These are phyloP conservation scores for Ogataea hybrid DNA, from an alignment of 1,139 yeast species.

Conservation along the genomic window DNA sequence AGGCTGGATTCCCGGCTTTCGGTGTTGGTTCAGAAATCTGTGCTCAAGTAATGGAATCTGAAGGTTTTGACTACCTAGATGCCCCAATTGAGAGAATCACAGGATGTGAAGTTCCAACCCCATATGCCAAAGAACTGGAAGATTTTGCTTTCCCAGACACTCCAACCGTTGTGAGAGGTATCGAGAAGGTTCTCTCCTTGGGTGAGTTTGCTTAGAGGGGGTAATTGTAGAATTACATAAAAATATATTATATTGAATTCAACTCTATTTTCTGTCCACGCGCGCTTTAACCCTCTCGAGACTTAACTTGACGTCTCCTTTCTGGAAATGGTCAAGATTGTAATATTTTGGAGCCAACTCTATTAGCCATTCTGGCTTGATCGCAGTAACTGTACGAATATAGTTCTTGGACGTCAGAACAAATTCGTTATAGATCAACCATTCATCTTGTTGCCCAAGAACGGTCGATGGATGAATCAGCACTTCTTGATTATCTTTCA, in stretches of 20 bases:
- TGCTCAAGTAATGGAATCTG: slow-evolving; percentile 98
- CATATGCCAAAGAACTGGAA: slow-evolving; percentile 95
- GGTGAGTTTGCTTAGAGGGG: slow-evolving; percentile 32
- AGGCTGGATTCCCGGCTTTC: slow-evolving; percentile 96
- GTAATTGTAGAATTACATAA: slow-evolving; percentile 8
- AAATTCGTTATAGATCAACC: slow-evolving; percentile 94
- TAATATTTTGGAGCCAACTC: slow-evolving; percentile 87
- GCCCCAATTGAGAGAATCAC: slow-evolving; percentile 99
- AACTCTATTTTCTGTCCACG: slow-evolving; percentile 39
- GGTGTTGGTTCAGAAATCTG: slow-evolving; percentile 99
- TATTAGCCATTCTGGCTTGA: slow-evolving; percentile 87
- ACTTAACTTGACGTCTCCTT: slow-evolving; percentile 81
- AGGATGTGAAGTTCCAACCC: slow-evolving; percentile 99
- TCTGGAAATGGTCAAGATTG: slow-evolving; percentile 67
- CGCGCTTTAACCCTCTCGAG: slow-evolving; percentile 65
- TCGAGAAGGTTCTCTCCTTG: slow-evolving; percentile 84
- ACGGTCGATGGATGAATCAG: slow-evolving; percentile 92
- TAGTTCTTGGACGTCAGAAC: slow-evolving; percentile 92
- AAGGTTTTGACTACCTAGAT: slow-evolving; percentile 96
- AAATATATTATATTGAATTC: slow-evolving; percentile 5
- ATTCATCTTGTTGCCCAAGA: slow-evolving; percentile 78
- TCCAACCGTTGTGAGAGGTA: slow-evolving; percentile 86
- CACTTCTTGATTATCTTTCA: slow-evolving; percentile 95
- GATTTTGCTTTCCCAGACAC: slow-evolving; percentile 98
- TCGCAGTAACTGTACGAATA: slow-evolving; percentile 89